phyloP scores from a whole-genome alignment of 805 yeast genomes.

The Wickerhamomyces sydowiorum region DNA sequence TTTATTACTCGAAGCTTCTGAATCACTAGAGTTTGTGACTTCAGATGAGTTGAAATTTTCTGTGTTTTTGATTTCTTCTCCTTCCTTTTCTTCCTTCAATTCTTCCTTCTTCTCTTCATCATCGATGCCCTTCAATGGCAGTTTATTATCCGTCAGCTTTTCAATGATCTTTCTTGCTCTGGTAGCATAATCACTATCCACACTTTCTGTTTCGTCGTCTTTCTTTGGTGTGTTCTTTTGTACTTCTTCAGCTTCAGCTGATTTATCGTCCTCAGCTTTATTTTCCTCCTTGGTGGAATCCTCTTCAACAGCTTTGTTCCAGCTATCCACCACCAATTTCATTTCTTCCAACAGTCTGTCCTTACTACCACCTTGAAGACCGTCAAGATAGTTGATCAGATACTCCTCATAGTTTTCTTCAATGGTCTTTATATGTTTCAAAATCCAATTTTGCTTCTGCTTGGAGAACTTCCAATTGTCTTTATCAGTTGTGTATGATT shows the following conservation, averaged over 20 bases:
- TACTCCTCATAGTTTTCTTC: conserved; percentile 48
- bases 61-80: conserved; percentile 6
- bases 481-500: conserved; percentile 48
- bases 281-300: conserved; percentile 1
- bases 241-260: too few species aligned
- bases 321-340: conserved; percentile 38
- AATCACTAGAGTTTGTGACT: background rate
- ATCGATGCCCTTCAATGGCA: conserved; percentile 16
- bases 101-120: conserved; percentile 12
- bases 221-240: too few species aligned
- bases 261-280: background rate
- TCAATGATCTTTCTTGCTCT: conserved; percentile 20
- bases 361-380: conserved; percentile 67
- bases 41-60: background rate
- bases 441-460: conserved; percentile 82
- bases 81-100: conserved; percentile 4
- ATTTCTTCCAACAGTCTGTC: conserved; percentile 49
- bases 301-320: conserved; percentile 42
- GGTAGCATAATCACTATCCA: conserved; percentile 22
- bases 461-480: conserved; percentile 79
- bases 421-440: conserved; percentile 51
- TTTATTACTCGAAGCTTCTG: conserved; percentile 5
- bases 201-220: conserved; percentile 11
- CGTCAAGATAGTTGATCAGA: conserved; percentile 46
- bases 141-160: conserved; percentile 15